Percentiles rank a stretch among this genome's conserved stretches.
These are phyloP conservation scores for Raffaelea arxii DNA, from an alignment of 2,329 filamentous ascomycete species.

Conservation along the genomic window DNA sequence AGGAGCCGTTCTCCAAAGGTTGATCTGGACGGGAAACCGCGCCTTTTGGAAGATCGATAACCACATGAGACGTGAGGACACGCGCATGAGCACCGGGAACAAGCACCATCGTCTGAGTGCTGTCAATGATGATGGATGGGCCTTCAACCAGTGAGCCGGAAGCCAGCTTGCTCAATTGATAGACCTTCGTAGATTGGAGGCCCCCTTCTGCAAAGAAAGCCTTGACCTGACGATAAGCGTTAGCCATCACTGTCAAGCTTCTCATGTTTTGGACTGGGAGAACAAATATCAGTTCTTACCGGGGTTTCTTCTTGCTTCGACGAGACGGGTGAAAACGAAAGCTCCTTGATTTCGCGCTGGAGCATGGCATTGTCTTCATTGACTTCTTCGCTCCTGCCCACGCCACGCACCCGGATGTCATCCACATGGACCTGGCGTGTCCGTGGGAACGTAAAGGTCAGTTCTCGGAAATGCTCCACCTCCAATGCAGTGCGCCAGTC, in stretches of 20 bases:
- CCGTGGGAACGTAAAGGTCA: constrained; percentile 76
- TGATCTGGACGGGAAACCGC: too few relatives aligned
- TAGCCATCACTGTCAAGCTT: background rate
- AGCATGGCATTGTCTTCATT: constrained; percentile 66
- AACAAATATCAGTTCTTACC: background rate
- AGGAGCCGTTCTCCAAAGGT: too few relatives aligned
- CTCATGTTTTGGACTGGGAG: background rate
- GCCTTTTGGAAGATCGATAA: constrained; percentile 81
- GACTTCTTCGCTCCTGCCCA: constrained; percentile 65
- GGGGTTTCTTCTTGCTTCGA: constrained; percentile 19
- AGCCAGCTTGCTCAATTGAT: constrained; percentile 63
- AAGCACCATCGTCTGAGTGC: constrained; percentile 84
- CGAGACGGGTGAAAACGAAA: constrained; percentile 50
- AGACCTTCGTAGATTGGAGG: constrained; percentile 64
- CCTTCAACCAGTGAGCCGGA: constrained; percentile 65
- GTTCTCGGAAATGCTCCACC: constrained; percentile 80
- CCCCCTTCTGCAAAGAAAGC: constrained; percentile 82
- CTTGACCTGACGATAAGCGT: constrained; percentile 34
- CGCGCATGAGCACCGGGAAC: constrained; percentile 67
- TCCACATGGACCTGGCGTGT: constrained; percentile 75
- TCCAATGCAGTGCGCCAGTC: constrained; percentile 77
- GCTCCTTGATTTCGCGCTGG: constrained; percentile 67
- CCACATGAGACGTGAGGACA: constrained; percentile 74
- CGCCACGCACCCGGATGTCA: constrained; percentile 78
- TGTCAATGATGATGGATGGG: constrained; percentile 77